Evolutionary conservation across 306 rosid genomes (phyloP).

Genomic region (Inga leiocalycina): DNA sequence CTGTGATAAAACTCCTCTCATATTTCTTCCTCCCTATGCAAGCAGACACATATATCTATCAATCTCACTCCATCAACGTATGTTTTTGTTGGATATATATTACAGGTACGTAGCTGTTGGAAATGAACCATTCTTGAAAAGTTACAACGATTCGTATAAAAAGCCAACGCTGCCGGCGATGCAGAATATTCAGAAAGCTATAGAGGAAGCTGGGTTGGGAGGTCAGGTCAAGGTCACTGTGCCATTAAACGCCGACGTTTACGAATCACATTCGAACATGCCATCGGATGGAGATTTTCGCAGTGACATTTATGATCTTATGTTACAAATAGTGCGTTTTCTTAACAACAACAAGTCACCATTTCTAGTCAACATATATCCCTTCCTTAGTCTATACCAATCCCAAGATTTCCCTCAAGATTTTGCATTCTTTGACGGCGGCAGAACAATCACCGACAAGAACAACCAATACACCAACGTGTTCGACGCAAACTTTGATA

Average conservation of each 20-base stretch:
- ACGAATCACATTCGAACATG: conserved; percentile 51
- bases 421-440: conserved; percentile 62
- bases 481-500: conserved; percentile 80
- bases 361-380: conserved; percentile 79
- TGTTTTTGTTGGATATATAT: too few species aligned
- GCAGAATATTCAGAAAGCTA: conserved; percentile 67
- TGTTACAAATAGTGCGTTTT: conserved; percentile 50
- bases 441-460: background rate
- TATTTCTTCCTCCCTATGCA: too few species aligned
- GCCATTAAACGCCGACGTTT: conserved; percentile 84
- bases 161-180: conserved; percentile 62
- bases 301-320: conserved; percentile 29
- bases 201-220: conserved; percentile 56
- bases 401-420: conserved; percentile 49
- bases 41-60: too few species aligned
- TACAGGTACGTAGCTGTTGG: conserved; percentile 77
- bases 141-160: conserved; percentile 54
- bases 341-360: conserved; percentile 55
- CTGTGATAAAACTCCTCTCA: too few species aligned
- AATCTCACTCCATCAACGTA: background rate
- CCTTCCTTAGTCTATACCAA: conserved; percentile 66
- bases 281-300: conserved; percentile 76
- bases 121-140: conserved; percentile 71
- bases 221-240: conserved; percentile 57
- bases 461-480: conserved; percentile 37